Evolutionary conservation across 1,284 basidiomycete genomes (phyloP), one percentile per base, ranked within the genome.

Genomic region (Puccinia polysora): DNA sequence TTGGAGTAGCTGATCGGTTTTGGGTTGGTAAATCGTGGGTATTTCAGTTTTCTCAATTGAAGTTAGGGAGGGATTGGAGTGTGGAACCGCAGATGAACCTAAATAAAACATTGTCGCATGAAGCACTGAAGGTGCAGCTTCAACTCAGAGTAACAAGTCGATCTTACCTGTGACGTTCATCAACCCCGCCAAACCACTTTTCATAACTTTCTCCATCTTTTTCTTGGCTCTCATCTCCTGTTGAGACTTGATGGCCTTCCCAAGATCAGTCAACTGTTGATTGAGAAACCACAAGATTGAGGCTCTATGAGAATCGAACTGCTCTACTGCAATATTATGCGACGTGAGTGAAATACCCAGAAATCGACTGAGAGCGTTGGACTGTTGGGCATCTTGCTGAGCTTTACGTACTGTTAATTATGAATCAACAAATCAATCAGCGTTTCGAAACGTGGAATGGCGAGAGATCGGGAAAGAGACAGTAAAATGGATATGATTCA

Each of bases 171-270:
- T 25, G 65, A 60, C 65, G 74, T 74, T 64, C 75, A 56, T 77
- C 75, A 52, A 75, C 65, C 59, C 58, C 3, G 74, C 84, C 8
- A 88, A 89, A 3, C 90, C 90, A n/a, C 91, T 83, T 2, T 88
- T 89, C 73, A 84, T 84, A 15, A 88, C 85, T 74, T 88, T 83
- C 77, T 92, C 90, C 72, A 89, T 80, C 77, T 92, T 89, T 10
- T 90, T 85, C 77, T 87, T 86, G 75, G 92, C 84, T 62, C 90
- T 86, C 77, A 89, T 88, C 80, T 94, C 91, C 80, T 95, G 91
- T 83, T 94, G 85, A 75, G 89, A 88, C 77, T 88, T 89, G 77
- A 92, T 89, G 23, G 80, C 83, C 77, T 90, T 86, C 75, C 89
- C 88, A 20, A 86, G 86, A 75, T 89, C 86, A 0, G 90, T 85